phyloP scores from a whole-genome alignment of 2,329 filamentous ascomycete species.

The Botrytis medusae region DNA sequence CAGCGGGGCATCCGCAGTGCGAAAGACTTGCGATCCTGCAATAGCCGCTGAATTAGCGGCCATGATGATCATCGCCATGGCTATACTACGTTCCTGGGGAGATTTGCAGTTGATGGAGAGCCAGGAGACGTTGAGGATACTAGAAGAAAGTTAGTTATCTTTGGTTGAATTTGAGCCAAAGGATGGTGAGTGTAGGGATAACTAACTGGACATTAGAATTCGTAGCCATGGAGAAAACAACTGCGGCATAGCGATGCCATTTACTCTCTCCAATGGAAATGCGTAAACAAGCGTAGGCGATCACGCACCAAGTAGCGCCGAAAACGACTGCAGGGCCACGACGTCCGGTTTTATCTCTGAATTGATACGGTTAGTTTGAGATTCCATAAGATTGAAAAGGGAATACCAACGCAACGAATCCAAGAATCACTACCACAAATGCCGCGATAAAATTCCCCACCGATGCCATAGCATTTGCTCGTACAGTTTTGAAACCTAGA shows the following conservation, averaged over 20 bases:
- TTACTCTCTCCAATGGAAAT: background rate
- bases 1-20: background rate
- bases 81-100: background rate
- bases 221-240: background rate
- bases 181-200: background rate
- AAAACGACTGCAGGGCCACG: background rate
- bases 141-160: background rate
- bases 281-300: background rate
- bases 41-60: background rate
- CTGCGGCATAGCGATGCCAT: background rate
- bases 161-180: background rate
- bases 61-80: background rate
- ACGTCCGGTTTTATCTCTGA: background rate
- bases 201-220: background rate
- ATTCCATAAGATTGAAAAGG: accelerated
- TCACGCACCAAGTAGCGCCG: background rate
- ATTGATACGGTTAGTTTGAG: background rate
- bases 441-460: background rate
- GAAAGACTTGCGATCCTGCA: background rate
- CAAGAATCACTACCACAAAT: background rate
- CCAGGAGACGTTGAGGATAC: background rate
- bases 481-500: background rate
- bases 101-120: background rate
- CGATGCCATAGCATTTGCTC: background rate
- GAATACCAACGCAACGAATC: background rate